Conservation (phyloP, 768 basidiomycete species). For the Calocybe gangraenosa region DNA sequence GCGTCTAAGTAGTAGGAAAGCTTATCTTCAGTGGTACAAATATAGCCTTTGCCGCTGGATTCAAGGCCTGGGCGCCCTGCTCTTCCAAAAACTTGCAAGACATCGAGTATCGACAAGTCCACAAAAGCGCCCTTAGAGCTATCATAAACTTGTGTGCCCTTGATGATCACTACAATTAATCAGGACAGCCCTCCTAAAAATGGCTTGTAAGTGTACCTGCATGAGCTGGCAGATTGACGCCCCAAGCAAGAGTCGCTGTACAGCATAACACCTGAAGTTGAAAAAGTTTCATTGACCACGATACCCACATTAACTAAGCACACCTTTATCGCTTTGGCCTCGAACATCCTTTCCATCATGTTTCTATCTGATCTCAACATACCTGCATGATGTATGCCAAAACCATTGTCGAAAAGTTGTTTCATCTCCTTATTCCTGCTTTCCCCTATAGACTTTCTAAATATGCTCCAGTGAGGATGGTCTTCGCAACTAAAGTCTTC, state of each 20-base stretch:
- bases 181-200: neutral
- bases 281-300: neutral
- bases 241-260: constrained; percentile 98
- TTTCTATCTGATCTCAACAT: constrained; percentile 95
- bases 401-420: constrained; percentile 84
- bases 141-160: constrained; percentile 97
- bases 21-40: constrained; percentile 93
- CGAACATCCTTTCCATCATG: constrained; percentile 93
- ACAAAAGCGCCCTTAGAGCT: constrained; percentile 85
- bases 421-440: constrained; percentile 97
- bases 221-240: constrained; percentile 97
- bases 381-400: constrained; percentile 98
- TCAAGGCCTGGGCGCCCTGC: constrained; percentile 89
- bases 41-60: constrained; percentile 92
- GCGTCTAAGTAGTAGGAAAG: constrained; percentile 86
- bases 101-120: constrained; percentile 91
- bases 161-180: constrained; percentile 73
- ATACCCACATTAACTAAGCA: neutral
- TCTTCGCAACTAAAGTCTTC: constrained; percentile 81
- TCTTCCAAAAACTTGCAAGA: constrained; percentile 95
- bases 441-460: constrained; percentile 71
- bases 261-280: constrained; percentile 88
- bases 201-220: constrained; percentile 51
- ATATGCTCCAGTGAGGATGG: constrained; percentile 73
- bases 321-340: constrained; percentile 88